Percentiles rank a stretch among this genome's conserved stretches.
phyloP scores from a whole-genome alignment of 2,329 filamentous ascomycete genomes.

The Aspergillus oerlinghausenensis region DNA sequence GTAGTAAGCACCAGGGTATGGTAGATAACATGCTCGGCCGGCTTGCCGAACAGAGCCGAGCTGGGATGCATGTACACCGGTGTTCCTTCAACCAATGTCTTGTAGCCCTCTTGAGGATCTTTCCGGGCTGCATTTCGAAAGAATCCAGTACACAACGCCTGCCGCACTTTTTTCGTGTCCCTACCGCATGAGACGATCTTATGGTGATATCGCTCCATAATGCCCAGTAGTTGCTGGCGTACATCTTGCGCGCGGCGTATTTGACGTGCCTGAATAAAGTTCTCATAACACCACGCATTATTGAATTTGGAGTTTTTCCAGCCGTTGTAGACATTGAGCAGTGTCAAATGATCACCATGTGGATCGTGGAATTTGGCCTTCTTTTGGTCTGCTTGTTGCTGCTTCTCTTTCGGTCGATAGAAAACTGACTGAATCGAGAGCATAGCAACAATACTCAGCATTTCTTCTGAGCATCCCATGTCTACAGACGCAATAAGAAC shows the following conservation, averaged over 20 bases:
- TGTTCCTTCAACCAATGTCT: slow-evolving; percentile 92
- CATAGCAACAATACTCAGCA: slow-evolving; percentile 93
- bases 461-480: slow-evolving; percentile 84
- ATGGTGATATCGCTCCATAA: slow-evolving; percentile 89
- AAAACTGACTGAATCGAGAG: slow-evolving; percentile 82
- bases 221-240: slow-evolving; percentile 82
- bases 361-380: slow-evolving; percentile 97
- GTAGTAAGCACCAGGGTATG: slow-evolving; percentile 54
- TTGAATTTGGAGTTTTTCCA: slow-evolving; percentile 84
- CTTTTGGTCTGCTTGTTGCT: slow-evolving; percentile 92
- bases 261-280: slow-evolving; percentile 88
- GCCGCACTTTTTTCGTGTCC: slow-evolving; percentile 79
- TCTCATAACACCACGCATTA: slow-evolving; percentile 92
- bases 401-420: slow-evolving; percentile 96
- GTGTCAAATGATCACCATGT: slow-evolving; percentile 85
- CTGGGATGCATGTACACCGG: slow-evolving; percentile 92
- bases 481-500: slow-evolving; percentile 84
- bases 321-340: slow-evolving; percentile 95
- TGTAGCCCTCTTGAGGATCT: slow-evolving; percentile 94
- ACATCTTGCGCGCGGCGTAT: slow-evolving; percentile 91
- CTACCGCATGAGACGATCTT: slow-evolving; percentile 77
- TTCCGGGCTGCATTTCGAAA: slow-evolving; percentile 94
- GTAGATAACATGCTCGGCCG: slow-evolving; percentile 94
- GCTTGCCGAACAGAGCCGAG: slow-evolving; percentile 89
- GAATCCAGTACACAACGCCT: slow-evolving; percentile 87